phyloP scores from a whole-genome alignment of 1,284 basidiomycete species.

The Singerocomus inundabilis region DNA sequence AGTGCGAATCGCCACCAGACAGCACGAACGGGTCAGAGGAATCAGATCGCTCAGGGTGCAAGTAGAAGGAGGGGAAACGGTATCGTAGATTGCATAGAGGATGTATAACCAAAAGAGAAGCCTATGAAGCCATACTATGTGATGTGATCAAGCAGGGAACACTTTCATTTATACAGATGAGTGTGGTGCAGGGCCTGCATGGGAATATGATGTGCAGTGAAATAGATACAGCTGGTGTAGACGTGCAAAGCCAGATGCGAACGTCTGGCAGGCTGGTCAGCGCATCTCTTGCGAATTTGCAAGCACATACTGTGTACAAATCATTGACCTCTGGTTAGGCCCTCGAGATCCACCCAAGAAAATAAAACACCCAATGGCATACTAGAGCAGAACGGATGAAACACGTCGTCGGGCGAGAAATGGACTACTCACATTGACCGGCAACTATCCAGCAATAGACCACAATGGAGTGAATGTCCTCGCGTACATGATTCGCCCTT shows the following conservation, averaged over 20 bases:
- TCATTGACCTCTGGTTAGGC: conserved; percentile 20
- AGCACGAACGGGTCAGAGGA: background rate
- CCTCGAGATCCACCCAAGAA: conserved; percentile 25
- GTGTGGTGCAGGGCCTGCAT: conserved; percentile 24
- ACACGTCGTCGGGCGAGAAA: background rate
- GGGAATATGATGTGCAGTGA: conserved; percentile 18
- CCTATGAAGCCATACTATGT: conserved; percentile 6
- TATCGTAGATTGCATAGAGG: conserved; percentile 23
- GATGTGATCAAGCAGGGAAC: conserved; percentile 17
- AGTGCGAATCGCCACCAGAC: background rate
- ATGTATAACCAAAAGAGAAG: conserved; percentile 2
- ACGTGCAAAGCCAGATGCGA: conserved; percentile 7
- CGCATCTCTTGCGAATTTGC: background rate
- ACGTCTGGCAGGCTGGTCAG: conserved; percentile 13
- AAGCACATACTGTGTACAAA: conserved; percentile 9
- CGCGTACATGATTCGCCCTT: conserved; percentile 5
- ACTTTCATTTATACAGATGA: conserved; percentile 18
- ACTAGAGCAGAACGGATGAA: conserved; percentile 16
- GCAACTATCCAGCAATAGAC: conserved; percentile 25
- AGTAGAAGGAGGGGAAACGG: background rate
- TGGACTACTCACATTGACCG: conserved; percentile 24
- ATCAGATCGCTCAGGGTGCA: conserved; percentile 4
- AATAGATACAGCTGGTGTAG: conserved; percentile 26
- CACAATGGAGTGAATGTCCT: conserved; percentile 11
- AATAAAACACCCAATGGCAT: conserved; percentile 21